Percentiles rank a stretch among this genome's conserved stretches.
Conservation (phyloP, 1,284 basidiomycete species). For the Phellopilus nigrolimitatus region DNA sequence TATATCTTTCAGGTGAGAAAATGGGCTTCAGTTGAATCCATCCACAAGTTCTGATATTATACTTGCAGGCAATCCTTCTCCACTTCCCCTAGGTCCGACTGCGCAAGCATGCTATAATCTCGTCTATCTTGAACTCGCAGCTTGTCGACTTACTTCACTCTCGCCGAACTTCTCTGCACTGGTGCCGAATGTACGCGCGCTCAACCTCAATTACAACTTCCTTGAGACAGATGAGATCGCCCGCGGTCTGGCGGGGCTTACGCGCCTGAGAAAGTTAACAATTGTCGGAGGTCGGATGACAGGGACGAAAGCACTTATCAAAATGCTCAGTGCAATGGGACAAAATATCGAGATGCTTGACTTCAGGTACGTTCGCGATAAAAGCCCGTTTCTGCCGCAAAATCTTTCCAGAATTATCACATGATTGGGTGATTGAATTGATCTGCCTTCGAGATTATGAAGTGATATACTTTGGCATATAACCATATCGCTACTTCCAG, state of each 20-base stretch:
- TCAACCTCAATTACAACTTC: slow-evolving; percentile 97
- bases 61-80: slow-evolving; percentile 40
- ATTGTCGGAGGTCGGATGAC: slow-evolving; percentile 82
- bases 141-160: slow-evolving; percentile 77
- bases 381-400: background rate
- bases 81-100: slow-evolving; percentile 14
- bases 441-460: background rate
- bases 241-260: slow-evolving; percentile 65
- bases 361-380: slow-evolving; percentile 67
- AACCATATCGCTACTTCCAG: background rate
- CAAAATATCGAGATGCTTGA: slow-evolving; percentile 80
- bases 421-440: background rate
- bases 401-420: background rate
- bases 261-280: slow-evolving; percentile 74
- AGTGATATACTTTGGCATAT: background rate
- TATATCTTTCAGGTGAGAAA: no score
- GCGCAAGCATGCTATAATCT: slow-evolving; percentile 74
- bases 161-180: slow-evolving; percentile 63
- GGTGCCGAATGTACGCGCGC: slow-evolving; percentile 83
- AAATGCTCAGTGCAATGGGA: slow-evolving; percentile 63
- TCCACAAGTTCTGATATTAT: slow-evolving; percentile 29
- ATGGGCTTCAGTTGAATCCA: slow-evolving; percentile 33
- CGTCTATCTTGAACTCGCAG: slow-evolving; percentile 90
- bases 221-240: slow-evolving; percentile 53
- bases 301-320: slow-evolving; percentile 64